A percentile compares a stretch with the other conserved stretches of the same genome.
phyloP scores from a whole-genome alignment of 257 asterid genomes.

The Solanum gandarillasii region DNA sequence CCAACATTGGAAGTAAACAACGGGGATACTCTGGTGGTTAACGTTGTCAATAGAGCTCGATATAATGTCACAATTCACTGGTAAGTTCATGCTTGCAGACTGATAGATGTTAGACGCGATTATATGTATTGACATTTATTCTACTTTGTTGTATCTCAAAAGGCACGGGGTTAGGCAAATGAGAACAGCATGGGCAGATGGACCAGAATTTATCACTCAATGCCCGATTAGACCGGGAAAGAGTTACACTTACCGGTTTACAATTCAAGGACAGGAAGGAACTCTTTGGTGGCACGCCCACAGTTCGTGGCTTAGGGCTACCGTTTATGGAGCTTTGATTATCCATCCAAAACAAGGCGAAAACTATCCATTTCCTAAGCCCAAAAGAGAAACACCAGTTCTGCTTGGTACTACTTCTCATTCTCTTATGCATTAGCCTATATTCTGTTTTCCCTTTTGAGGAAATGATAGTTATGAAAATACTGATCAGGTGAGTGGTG shows the following conservation, averaged over 20 bases:
- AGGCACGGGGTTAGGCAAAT: conserved; percentile 86
- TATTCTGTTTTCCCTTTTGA: neutral
- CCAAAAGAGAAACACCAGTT: neutral
- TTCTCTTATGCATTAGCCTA: neutral
- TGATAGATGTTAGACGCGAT: neutral
- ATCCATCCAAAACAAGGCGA: conserved; percentile 15
- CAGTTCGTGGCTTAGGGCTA: conserved; percentile 89
- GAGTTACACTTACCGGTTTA: conserved; percentile 65
- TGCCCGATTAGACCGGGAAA: conserved; percentile 72
- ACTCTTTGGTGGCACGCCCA: conserved; percentile 97
- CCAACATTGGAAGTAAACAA: conserved; percentile 64
- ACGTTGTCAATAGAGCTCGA: conserved; percentile 52
- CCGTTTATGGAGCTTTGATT: conserved; percentile 67
- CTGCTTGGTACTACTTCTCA: neutral
- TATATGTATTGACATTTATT: neutral
- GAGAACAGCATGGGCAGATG: conserved; percentile 75
- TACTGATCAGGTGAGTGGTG: neutral
- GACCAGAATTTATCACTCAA: conserved; percentile 73
- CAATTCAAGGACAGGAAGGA: conserved; percentile 74
- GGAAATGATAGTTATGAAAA: neutral
- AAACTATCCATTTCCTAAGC: neutral
- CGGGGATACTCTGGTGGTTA: conserved; percentile 71
- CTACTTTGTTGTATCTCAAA: neutral
- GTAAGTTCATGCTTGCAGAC: conserved; percentile 17
- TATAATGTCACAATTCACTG: conserved; percentile 79